These are phyloP conservation scores for Candida pseudoviswanathii DNA, from an alignment of 1,139 yeast species.

Conservation along the genomic window DNA sequence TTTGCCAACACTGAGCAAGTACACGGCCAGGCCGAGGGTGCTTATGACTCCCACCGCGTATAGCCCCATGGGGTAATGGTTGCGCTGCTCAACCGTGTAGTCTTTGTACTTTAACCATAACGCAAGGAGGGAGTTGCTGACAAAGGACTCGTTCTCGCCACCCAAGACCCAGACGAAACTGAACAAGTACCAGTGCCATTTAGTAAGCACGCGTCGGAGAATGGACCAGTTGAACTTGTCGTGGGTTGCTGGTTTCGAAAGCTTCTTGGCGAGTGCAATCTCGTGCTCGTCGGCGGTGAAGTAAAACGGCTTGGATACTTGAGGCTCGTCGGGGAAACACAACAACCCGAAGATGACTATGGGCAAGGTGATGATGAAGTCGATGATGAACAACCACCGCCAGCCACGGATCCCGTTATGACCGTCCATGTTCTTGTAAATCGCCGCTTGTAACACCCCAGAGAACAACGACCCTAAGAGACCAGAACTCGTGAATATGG, in stretches of 20 bases:
- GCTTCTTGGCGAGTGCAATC: slow-evolving; percentile 20
- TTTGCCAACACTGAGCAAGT: slow-evolving; percentile 46
- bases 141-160: slow-evolving; percentile 61
- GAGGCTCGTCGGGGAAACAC: slow-evolving; percentile 62
- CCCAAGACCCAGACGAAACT: slow-evolving; percentile 58
- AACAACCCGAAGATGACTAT: slow-evolving; percentile 54
- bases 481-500: slow-evolving; percentile 56
- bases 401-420: slow-evolving; percentile 50
- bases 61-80: slow-evolving; percentile 60
- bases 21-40: slow-evolving; percentile 48
- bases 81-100: slow-evolving; percentile 49
- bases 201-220: slow-evolving; percentile 48
- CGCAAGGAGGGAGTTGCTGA: slow-evolving; percentile 54
- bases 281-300: slow-evolving; percentile 38
- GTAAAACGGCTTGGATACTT: slow-evolving; percentile 38
- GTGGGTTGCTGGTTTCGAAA: neutral
- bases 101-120: slow-evolving; percentile 48
- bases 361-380: slow-evolving; percentile 69
- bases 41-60: slow-evolving; percentile 55
- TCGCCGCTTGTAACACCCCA: slow-evolving; percentile 61
- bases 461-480: slow-evolving; percentile 84
- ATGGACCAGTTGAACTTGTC: slow-evolving; percentile 47
- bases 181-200: slow-evolving; percentile 64
- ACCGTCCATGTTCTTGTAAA: slow-evolving; percentile 41
- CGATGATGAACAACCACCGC: slow-evolving; percentile 76